Conservation (phyloP, 352 stramenopile species). For the Phytophthora rubi region DNA sequence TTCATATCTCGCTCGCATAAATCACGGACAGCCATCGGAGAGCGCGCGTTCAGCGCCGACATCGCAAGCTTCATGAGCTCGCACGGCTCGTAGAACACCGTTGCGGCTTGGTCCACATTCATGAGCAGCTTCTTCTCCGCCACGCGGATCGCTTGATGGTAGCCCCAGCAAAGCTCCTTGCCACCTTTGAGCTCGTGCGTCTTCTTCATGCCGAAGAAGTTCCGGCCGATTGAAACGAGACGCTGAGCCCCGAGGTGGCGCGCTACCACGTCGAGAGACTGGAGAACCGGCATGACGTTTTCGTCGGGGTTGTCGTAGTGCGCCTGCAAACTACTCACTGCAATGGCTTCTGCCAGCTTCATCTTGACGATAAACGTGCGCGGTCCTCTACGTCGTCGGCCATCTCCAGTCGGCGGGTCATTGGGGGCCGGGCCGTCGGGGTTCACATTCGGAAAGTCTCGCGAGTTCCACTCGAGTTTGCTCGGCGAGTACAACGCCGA, state of each 20-base stretch:
- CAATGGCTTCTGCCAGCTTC: slow-evolving; percentile 61
- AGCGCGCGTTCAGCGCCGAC: slow-evolving; percentile 40
- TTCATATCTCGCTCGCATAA: slow-evolving; percentile 46
- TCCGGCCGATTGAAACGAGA: slow-evolving; percentile 64
- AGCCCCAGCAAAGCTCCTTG: slow-evolving; percentile 74
- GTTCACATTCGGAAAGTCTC: slow-evolving; percentile 56
- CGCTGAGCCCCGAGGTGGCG: slow-evolving; percentile 60
- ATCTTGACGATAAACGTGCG: slow-evolving; percentile 68
- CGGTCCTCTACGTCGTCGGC: slow-evolving; percentile 30
- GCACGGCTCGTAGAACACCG: slow-evolving; percentile 63
- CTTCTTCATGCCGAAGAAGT: slow-evolving; percentile 75
- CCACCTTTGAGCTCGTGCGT: slow-evolving; percentile 59
- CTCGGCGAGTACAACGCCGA: slow-evolving; percentile 54
- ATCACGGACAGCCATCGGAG: slow-evolving; percentile 32
- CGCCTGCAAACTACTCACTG: slow-evolving; percentile 39
- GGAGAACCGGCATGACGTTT: slow-evolving; percentile 67
- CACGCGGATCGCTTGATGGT: slow-evolving; percentile 71
- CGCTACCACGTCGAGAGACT: slow-evolving; percentile 68
- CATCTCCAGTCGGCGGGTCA: neutral
- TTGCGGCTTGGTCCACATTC: slow-evolving; percentile 75
- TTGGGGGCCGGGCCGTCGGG: slow-evolving; percentile 32
- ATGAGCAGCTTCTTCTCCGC: slow-evolving; percentile 60
- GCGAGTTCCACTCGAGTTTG: slow-evolving; percentile 52
- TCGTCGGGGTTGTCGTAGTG: slow-evolving; percentile 57
- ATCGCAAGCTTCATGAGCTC: slow-evolving; percentile 58